Evolutionary conservation across 2,329 filamentous ascomycete genomes (phyloP).

Genomic region (Ophioceras dolichostomum): DNA sequence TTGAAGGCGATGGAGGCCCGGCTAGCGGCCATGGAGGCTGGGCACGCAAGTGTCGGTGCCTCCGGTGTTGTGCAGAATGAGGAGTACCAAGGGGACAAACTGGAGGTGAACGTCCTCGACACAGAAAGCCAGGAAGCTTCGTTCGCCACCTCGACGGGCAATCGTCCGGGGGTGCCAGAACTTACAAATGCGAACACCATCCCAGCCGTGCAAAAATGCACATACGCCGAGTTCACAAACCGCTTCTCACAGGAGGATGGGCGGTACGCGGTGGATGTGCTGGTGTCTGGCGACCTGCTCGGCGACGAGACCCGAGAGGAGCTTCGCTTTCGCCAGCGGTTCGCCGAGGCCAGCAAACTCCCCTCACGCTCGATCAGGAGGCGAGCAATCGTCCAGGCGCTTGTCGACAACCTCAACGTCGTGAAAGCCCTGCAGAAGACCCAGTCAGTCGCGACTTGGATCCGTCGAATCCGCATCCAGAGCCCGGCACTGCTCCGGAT

Average conservation of each 20-base stretch:
- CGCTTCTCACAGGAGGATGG: slow-evolving; percentile 4
- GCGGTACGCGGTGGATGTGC: slow-evolving; percentile 5
- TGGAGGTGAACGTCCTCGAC: no score
- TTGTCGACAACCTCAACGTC: slow-evolving; percentile 4
- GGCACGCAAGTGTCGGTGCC: background rate
- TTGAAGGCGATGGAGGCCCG: background rate
- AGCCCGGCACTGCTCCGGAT: slow-evolving; percentile 6
- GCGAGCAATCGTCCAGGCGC: slow-evolving; percentile 3
- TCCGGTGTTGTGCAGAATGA: no score
- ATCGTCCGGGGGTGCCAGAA: background rate
- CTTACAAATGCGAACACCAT: slow-evolving; percentile 2
- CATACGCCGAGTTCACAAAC: slow-evolving; percentile 7
- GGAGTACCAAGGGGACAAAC: background rate
- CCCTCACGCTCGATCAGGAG: slow-evolving; percentile 1
- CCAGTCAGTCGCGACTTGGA: slow-evolving; percentile 4
- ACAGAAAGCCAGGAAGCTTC: no score
- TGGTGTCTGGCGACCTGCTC: slow-evolving; percentile 4
- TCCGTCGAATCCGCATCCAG: slow-evolving; percentile 7
- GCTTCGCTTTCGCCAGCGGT: slow-evolving; percentile 4
- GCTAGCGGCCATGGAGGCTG: background rate
- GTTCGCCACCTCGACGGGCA: no score
- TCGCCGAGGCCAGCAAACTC: background rate
- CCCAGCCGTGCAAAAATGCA: slow-evolving; percentile 5
- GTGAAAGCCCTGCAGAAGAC: background rate
- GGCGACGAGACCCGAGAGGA: slow-evolving; percentile 6